A percentile compares a stretch with the other conserved stretches of the same genome.
Evolutionary conservation across 2,329 filamentous ascomycete species (phyloP).

Genomic region (Acephala macrosclerotiorum): DNA sequence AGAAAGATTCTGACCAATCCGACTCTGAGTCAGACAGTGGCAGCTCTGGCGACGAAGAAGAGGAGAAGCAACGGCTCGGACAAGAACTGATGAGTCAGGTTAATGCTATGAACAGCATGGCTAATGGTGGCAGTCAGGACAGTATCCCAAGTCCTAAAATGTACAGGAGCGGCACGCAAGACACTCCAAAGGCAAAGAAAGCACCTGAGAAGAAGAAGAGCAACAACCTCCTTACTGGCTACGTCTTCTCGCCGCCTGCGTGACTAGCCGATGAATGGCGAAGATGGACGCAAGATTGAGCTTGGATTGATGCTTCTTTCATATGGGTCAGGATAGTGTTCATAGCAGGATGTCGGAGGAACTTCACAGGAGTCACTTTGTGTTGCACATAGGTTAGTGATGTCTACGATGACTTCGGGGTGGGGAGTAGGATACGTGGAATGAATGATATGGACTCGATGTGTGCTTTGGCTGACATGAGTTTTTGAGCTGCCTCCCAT

Average conservation of each 20-base stretch:
- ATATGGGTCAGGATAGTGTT: background rate
- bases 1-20: conserved; percentile 10
- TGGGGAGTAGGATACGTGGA: conserved; percentile 17
- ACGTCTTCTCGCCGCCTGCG: conserved; percentile 15
- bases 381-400: background rate
- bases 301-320: background rate
- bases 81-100: conserved; percentile 23
- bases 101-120: conserved; percentile 6
- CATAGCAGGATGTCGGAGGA: background rate
- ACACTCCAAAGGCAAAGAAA: conserved; percentile 11
- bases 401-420: background rate
- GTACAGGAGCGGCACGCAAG: conserved; percentile 20
- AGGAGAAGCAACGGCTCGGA: conserved; percentile 9
- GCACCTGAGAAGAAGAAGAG: conserved; percentile 22
- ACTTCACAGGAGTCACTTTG: background rate
- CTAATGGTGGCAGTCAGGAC: conserved; percentile 7
- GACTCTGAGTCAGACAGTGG: conserved; percentile 21
- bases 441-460: conserved; percentile 1
- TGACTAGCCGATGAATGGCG: background rate
- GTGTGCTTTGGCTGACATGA: no score
- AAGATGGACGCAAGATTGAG: conserved; percentile 10
- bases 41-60: background rate
- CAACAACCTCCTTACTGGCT: conserved; percentile 28
- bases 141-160: conserved; percentile 18
- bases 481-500: no score